A percentile compares a stretch with the other conserved stretches of the same genome.
These are phyloP conservation scores for Nymphaea colorata DNA, from an alignment of 164 flowering plant species.

Conservation along the genomic window DNA sequence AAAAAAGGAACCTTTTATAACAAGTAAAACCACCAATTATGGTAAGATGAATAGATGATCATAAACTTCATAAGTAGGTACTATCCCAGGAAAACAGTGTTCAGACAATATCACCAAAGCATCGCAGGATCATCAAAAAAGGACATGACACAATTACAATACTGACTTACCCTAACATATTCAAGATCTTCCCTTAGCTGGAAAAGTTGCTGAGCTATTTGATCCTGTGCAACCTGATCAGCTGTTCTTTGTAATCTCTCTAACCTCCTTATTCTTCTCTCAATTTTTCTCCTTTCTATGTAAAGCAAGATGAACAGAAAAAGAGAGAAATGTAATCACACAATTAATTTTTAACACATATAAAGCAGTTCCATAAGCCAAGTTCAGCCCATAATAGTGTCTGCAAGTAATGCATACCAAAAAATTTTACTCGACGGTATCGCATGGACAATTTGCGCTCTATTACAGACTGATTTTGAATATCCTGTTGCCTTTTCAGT, in stretches of 20 bases:
- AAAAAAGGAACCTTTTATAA: not conserved
- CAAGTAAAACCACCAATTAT: not conserved
- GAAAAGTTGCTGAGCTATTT: conserved; percentile 50
- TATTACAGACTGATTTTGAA: conserved; percentile 53
- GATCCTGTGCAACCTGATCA: conserved; percentile 52
- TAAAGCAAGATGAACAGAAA: conserved; percentile 2
- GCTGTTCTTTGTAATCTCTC: conserved; percentile 71
- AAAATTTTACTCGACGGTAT: conserved; percentile 74
- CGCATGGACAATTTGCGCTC: conserved; percentile 69
- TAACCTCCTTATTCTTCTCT: conserved; percentile 75
- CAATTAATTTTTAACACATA: no score
- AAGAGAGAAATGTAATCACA: not conserved
- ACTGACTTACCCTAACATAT: conserved; percentile 67
- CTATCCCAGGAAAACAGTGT: no score
- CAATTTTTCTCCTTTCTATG: conserved; percentile 87
- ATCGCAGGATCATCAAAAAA: not conserved
- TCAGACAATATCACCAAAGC: not conserved
- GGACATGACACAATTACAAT: not conserved
- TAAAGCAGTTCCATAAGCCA: no score
- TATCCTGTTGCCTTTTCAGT: conserved; percentile 73
- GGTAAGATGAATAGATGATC: not conserved
- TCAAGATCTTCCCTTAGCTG: conserved; percentile 89
- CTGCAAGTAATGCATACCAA: conserved; percentile 35
- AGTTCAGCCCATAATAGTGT: not conserved
- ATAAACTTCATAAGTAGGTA: no score